Evolutionary conservation across 257 asterid species (phyloP), one percentile per base, ranked within the genome.

Genomic region (Solanum neorickii): DNA sequence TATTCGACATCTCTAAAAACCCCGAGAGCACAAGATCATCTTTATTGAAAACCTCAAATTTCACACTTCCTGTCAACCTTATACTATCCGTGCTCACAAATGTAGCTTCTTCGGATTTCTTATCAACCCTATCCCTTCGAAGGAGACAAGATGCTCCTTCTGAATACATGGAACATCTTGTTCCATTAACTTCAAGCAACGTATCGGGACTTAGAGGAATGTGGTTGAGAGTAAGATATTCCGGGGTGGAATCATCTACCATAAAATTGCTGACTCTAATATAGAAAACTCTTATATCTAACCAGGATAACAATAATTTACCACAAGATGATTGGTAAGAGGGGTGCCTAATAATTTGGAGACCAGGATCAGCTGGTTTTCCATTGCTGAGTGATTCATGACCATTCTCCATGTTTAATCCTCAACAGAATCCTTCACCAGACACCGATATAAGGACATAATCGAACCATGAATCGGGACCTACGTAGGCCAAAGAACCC

Each of bases 91-190:
- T 97, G 91, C 97, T 92, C 39, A 97, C 98, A 90, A 94, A 97
- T 21, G 98, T 97, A 29, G 95, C 96, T 90, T 97, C 98, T 85
- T 97, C 98, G 0, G 98, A 93, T 94, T 92, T 93, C 94, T 92
- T 94, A 89, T 95, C 99, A 31, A 93, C 92, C 21, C 98, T 87
- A 29, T 95, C 98, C 74, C 97, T 92, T 70, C 98, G 88, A 85
- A 95, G 98, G 88, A 90, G 42, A 68, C 95, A 95, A 20, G 97
- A 90, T 25, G 89, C 91, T 21, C 98, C 97, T 86, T 94, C 94
- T 7, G 96, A 93, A 68, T 91, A 89, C n/a, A 91, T 90, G 18
- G 94, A 91, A 89, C 96, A 97, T 86, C 95, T 91, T 13, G 86
- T 86, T 15, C 97, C 98, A 52, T 96, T 96, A 83, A 95, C 95